Conservation (phyloP, 345 rosid genomes). For the Noccaea bulbosa region DNA sequence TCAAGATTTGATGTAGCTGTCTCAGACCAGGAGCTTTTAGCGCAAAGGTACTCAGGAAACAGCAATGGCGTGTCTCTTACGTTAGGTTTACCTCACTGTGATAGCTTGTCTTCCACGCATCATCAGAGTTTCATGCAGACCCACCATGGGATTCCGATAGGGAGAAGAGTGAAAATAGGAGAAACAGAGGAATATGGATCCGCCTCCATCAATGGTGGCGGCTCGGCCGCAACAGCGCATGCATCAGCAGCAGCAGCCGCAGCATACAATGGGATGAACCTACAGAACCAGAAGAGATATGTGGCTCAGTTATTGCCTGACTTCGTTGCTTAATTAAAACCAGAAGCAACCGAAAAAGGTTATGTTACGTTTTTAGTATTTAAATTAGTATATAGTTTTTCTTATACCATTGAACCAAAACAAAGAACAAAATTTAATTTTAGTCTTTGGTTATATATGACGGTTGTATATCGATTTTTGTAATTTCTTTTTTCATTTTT, state of each 20-base stretch:
- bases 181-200: conserved; percentile 71
- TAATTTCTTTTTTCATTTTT: conserved; percentile 48
- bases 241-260: conserved; percentile 43
- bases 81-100: conserved; percentile 88
- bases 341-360: conserved; percentile 21
- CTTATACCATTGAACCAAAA: conserved; percentile 50
- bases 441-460: conserved; percentile 68
- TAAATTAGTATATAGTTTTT: conserved; percentile 68
- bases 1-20: conserved; percentile 65
- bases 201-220: conserved; percentile 47
- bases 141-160: conserved; percentile 72
- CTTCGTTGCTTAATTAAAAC: conserved; percentile 78
- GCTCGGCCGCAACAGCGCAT: conserved; percentile 57
- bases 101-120: conserved; percentile 76
- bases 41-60: conserved; percentile 62
- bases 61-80: conserved; percentile 92
- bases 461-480: conserved; percentile 85
- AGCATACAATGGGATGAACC: conserved; percentile 71
- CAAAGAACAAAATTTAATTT: conserved; percentile 48
- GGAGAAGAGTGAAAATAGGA: conserved; percentile 70
- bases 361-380: conserved; percentile 45
- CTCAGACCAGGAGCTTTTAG: conserved; percentile 64
- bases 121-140: conserved; percentile 78
- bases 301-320: conserved; percentile 86
- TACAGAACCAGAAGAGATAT: conserved; percentile 86